Base-by-base conservation (phyloP, 177 flowering plant genomes). In the Telopea speciosissima region DNA sequence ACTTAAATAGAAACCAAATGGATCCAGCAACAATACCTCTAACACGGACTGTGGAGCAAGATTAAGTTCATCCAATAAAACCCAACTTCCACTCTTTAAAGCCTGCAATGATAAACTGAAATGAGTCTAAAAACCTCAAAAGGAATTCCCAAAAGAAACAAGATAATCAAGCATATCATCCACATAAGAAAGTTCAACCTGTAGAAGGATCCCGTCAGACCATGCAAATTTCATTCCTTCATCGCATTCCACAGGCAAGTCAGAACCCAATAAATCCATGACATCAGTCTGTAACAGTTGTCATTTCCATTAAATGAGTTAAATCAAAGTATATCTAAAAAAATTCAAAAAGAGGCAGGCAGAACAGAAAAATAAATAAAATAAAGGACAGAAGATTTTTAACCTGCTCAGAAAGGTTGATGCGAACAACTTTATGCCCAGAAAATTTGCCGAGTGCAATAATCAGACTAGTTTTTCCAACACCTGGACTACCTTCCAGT, bases 401-500 rank as follows among this genome's bases (percentile, higher is more conserved):
- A 19, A 93, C 98, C 97, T 93, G 97, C 83, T 96, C 99, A 67
- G 99, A 96, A 67, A 96, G 82, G 81, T 96, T 96, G 65, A 96
- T 90, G 26, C 99, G 84, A 13, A 96, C 98, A 75, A 93, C 98
- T 25, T 72, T 83, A 68, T 96, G 96, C 68, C 98, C 99, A 64
- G 98, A 91, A 83, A 76, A 87, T 62, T 86, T 83, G 21, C 92
- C 98, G 67, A 93, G 74, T 42, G 97, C 95, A 70, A 82, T 81
- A 73, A 96, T 77, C 67, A 96, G 81, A 80, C 99, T 96, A 40
- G 99, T 96, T 81, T 96, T 96, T 58, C 99, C 99, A 77, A 96
- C 99, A 45, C 99, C 99, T 21, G 99, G 98, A 72, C 99, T 96
- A 60, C 99, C 99, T 84, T 96, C 98, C 83, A 96, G 70, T 66